Evolutionary conservation across 495 filamentous ascomycete genomes (phyloP).

Genomic region (Penicillium longicatenatum): DNA sequence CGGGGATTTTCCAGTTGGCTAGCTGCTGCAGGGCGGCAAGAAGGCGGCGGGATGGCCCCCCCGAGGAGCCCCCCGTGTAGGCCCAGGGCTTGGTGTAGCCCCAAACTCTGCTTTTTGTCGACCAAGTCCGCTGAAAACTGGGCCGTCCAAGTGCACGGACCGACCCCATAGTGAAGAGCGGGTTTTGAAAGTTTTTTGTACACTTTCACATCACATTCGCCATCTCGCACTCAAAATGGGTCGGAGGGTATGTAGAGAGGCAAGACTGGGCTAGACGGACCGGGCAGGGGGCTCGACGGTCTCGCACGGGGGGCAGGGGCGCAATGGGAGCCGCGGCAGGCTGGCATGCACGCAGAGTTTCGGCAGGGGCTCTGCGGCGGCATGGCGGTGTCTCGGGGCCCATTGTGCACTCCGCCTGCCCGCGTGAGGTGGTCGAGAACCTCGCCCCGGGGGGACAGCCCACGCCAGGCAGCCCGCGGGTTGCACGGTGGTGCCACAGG

Average conservation of each 20-base stretch:
- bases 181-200: slow-evolving; percentile 6
- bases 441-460: background rate
- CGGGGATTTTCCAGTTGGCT: background rate
- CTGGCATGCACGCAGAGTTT: background rate
- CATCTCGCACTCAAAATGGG: slow-evolving; percentile 3
- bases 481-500: background rate
- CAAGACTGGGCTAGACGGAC: slow-evolving; percentile 7
- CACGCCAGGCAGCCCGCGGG: background rate
- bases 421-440: no score
- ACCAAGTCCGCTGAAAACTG: background rate
- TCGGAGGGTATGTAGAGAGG: slow-evolving; percentile 25
- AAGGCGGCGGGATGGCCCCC: no score
- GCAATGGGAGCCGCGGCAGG: background rate
- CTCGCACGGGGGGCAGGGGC: background rate
- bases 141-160: slow-evolving; percentile 2
- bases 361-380: background rate
- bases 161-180: slow-evolving; percentile 16
- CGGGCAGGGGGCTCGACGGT: background rate
- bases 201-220: slow-evolving; percentile 1
- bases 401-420: background rate
- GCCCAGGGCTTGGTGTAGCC: background rate
- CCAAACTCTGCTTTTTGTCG: background rate
- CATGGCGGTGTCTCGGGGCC: background rate
- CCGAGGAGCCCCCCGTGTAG: no score
- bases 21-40: background rate